Evolutionary conservation across 257 asterid genomes (phyloP), one percentile per base, ranked within the genome.

Genomic region (Ehretia macrophylla): DNA sequence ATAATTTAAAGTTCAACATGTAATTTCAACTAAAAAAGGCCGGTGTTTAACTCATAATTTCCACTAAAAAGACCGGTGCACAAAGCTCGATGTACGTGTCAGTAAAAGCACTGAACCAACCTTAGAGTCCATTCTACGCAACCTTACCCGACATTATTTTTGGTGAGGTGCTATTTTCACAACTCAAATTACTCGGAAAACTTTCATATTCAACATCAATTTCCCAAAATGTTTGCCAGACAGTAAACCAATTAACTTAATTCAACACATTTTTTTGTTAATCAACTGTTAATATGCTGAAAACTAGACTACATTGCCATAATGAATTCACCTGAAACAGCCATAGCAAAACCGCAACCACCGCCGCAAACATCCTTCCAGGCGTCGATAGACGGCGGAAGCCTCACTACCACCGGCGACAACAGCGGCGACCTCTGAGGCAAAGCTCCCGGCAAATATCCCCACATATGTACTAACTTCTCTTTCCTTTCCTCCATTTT

Each of bases 341-440:
- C 96, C 90, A 87, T 66, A 62, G 99, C 97, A 67, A 93, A 93
- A 53, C 99, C 99, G 55, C 99, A 93, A 14, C 99, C 99, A 6
- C 99, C 99, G 20, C 96, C 96, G 59, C 85, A 89, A 27, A 87
- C 96, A 77, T 85, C 96, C 71, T 66, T 79, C 95, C 99, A 93
- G 16, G 77, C 47, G 47, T 42, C 61, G 47, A 16, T 39, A 8
- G 70, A 70, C 44, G 55, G 81, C 20, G 92, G 86, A 49, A 73
- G 77, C 64, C 72, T 82, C 47, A 85, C 96, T 59, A 72, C 55
- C 62, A 75, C 64, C 71, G 99, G 97, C 18, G 96, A 83, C 71
- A 87, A 72, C 21, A 90, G 74, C 53, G 96, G 97, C 56, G 97
- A 69, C 72, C 92, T 80, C 71, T 93, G 95, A 55, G 97, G 97